A percentile compares a stretch with the other conserved stretches of the same genome.
These are phyloP conservation scores for Helenozyma baotianmanensis DNA, from an alignment of 805 yeast genomes.

Conservation along the genomic window DNA sequence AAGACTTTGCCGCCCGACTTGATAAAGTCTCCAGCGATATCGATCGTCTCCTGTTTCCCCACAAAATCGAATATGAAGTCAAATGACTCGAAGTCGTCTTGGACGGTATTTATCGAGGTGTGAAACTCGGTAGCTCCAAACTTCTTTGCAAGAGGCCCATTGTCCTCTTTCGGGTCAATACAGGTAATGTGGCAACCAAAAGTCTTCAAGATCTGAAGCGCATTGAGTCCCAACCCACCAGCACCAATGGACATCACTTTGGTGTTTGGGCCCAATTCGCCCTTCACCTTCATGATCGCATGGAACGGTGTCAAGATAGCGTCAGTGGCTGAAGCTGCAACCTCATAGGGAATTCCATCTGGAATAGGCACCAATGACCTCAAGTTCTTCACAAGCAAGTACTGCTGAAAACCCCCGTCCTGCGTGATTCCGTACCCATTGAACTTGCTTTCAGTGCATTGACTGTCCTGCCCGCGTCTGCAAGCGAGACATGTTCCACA, in stretches of 20 bases:
- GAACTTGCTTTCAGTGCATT: conserved; percentile 16
- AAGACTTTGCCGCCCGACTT: conserved; percentile 34
- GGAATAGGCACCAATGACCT: conserved; percentile 35
- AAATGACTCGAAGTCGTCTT: conserved; percentile 30
- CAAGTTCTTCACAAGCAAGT: conserved; percentile 32
- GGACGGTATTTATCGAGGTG: conserved; percentile 22
- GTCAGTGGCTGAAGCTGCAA: conserved; percentile 40
- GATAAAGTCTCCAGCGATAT: conserved; percentile 26
- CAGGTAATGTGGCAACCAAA: conserved; percentile 33
- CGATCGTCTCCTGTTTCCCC: conserved; percentile 28
- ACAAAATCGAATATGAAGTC: conserved; percentile 35
- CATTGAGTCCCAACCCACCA: conserved; percentile 43
- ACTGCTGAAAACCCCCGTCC: conserved; percentile 42
- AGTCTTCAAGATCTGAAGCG: conserved; percentile 32
- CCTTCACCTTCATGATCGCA: conserved; percentile 33
- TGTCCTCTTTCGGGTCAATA: conserved; percentile 21
- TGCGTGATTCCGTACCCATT: conserved; percentile 31
- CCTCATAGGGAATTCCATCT: conserved; percentile 33
- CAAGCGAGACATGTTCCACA: conserved; percentile 36
- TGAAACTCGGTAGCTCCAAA: conserved; percentile 42
- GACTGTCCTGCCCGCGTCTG: conserved; percentile 31
- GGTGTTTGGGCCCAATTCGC: conserved; percentile 25
- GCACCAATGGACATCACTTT: conserved; percentile 37
- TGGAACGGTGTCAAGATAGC: conserved; percentile 41
- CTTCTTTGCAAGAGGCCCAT: conserved; percentile 20